phyloP scores from a whole-genome alignment of 2,329 filamentous ascomycete species.

The Fusarium praegraminearum region DNA sequence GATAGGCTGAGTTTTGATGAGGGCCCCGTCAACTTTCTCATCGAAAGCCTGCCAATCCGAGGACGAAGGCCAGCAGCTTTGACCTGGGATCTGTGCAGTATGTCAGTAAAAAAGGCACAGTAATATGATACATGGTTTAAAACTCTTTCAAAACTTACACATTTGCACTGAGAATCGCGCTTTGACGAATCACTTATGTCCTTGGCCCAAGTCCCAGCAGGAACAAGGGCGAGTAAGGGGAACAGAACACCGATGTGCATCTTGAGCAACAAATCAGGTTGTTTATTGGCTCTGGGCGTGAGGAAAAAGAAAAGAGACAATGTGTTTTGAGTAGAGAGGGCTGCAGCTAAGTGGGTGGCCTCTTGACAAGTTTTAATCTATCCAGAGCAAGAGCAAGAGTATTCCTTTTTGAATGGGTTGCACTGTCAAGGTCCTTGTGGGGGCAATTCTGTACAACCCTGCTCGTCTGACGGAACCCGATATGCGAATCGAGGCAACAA shows the following conservation, averaged over 20 bases:
- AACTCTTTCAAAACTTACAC: constrained; percentile 12
- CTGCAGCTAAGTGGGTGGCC: constrained; percentile 7
- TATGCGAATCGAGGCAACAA: not conserved
- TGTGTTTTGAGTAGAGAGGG: not conserved
- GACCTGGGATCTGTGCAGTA: constrained; percentile 14
- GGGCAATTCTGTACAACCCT: not conserved
- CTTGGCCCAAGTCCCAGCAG: not conserved
- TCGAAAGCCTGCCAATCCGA: constrained; percentile 19
- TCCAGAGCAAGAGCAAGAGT: not conserved
- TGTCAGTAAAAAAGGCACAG: not conserved
- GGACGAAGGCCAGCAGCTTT: constrained; percentile 28
- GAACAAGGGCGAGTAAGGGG: constrained; percentile 4
- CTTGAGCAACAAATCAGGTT: not conserved
- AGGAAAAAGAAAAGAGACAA: constrained; percentile 8
- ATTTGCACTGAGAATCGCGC: constrained; percentile 20
- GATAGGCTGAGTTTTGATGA: constrained; percentile 33
- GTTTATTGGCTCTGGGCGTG: no score
- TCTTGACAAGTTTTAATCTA: constrained; percentile 10
- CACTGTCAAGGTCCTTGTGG: not conserved
- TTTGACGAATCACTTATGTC: not conserved
- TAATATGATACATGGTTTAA: not conserved
- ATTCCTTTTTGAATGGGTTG: not conserved
- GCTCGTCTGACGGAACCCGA: not conserved
- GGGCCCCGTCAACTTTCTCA: not conserved
- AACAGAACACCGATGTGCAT: constrained; percentile 1